Conservation (phyloP, 495 filamentous ascomycete species). For the Daldinia concentrica region DNA sequence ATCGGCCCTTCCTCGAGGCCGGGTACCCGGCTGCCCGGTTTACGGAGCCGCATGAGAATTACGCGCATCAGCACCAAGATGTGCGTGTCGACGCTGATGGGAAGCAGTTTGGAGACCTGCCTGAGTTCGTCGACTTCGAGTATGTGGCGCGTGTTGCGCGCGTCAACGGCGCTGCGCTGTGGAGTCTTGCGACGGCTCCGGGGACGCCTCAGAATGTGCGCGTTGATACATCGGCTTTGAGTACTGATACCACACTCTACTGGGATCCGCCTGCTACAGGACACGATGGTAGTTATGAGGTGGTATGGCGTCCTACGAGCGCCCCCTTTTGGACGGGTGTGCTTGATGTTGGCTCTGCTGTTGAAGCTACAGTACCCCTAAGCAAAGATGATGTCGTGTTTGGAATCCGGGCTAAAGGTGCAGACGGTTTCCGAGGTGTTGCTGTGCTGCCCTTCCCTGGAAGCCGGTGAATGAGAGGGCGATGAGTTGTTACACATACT, state of each 20-base stretch:
- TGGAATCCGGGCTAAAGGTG: conserved; percentile 58
- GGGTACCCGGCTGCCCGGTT: conserved; percentile 62
- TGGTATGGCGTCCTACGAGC: conserved; percentile 60
- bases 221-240: conserved; percentile 53
- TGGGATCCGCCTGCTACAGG: conserved; percentile 48
- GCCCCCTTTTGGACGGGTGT: conserved; percentile 58
- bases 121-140: conserved; percentile 63
- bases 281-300: conserved; percentile 54
- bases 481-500: neutral
- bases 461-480: conserved; percentile 4
- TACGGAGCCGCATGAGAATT: conserved; percentile 65
- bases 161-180: conserved; percentile 61
- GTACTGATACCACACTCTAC: conserved; percentile 55
- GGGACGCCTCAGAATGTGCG: conserved; percentile 56
- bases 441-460: conserved; percentile 45
- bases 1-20: conserved; percentile 58
- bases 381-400: conserved; percentile 65
- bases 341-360: conserved; percentile 51
- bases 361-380: conserved; percentile 51
- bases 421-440: conserved; percentile 51
- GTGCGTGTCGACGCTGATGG: conserved; percentile 53
- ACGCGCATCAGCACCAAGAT: conserved; percentile 64
- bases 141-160: conserved; percentile 60
- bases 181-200: conserved; percentile 59
- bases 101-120: conserved; percentile 61